Conservation (phyloP, 1,284 basidiomycete species). For the Heterobasidion occidentale region DNA sequence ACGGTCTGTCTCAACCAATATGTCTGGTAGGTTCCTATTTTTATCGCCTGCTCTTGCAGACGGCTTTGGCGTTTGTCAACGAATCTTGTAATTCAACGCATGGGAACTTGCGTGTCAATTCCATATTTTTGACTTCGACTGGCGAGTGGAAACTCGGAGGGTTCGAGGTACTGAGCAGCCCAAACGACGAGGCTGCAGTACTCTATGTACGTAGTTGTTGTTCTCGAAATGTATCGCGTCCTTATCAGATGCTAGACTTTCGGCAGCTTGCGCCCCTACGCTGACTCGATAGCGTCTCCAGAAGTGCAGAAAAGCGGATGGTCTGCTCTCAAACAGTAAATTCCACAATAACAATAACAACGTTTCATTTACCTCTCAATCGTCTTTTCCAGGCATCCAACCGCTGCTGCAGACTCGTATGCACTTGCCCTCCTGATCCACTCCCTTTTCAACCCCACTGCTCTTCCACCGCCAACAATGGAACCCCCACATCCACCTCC, state of each 20-base stretch:
- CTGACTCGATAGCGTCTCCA: constrained; percentile 59
- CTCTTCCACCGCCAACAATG: constrained; percentile 62
- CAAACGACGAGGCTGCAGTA: constrained; percentile 68
- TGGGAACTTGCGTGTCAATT: constrained; percentile 73
- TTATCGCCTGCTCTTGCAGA: constrained; percentile 36
- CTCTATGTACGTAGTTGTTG: constrained; percentile 60
- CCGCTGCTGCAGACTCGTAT: constrained; percentile 77
- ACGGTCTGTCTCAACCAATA: constrained; percentile 47
- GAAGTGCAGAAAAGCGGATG: constrained; percentile 92
- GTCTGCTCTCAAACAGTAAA: constrained; percentile 77
- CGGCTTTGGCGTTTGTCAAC: constrained; percentile 89
- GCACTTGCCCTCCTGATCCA: constrained; percentile 82
- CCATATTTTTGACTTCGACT: constrained; percentile 84
- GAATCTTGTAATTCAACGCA: constrained; percentile 82
- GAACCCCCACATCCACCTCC: constrained; percentile 70
- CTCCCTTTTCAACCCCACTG: constrained; percentile 73
- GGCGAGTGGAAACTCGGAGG: constrained; percentile 97
- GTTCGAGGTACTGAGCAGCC: constrained; percentile 83
- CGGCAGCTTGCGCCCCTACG: constrained; percentile 60
- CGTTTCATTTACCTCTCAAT: constrained; percentile 5
- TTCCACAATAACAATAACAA: constrained; percentile 3
- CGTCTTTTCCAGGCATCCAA: constrained; percentile 45
- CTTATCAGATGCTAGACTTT: constrained; percentile 46
- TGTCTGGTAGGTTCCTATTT: constrained; percentile 1
- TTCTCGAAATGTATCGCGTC: constrained; percentile 9